Evolutionary conservation across 495 filamentous ascomycete species (phyloP).

Genomic region (Trichodelitschia bisporula): DNA sequence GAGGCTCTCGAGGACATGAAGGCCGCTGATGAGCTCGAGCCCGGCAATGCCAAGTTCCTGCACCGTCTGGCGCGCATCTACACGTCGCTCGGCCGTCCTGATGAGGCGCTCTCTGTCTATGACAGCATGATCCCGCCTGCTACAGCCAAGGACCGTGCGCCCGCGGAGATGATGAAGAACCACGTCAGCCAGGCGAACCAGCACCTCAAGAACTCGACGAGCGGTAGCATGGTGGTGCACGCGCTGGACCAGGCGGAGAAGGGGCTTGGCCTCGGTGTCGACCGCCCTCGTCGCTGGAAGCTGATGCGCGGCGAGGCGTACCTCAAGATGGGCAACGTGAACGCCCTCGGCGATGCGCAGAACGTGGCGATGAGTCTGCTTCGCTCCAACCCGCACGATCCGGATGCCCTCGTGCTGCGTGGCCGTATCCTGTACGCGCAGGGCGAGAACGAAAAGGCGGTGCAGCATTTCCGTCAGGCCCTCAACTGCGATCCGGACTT

Average conservation of each 20-base stretch:
- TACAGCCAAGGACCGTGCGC: conserved; percentile 55
- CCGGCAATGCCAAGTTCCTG: conserved; percentile 61
- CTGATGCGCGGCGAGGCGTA: conserved; percentile 86
- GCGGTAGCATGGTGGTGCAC: conserved; percentile 75
- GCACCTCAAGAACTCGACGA: conserved; percentile 40
- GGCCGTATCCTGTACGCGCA: conserved; percentile 71
- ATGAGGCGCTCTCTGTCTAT: conserved; percentile 66
- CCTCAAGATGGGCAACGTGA: conserved; percentile 67
- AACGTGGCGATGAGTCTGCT: conserved; percentile 74
- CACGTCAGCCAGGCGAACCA: conserved; percentile 65
- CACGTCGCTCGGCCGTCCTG: conserved; percentile 58
- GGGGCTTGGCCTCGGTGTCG: conserved; percentile 43
- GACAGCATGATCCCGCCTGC: conserved; percentile 46
- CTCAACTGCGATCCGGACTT: conserved; percentile 80
- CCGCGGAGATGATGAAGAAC: conserved; percentile 58
- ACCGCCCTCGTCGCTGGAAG: conserved; percentile 74
- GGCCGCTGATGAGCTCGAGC: conserved; percentile 54
- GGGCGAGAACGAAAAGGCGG: conserved; percentile 84
- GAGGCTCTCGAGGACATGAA: conserved; percentile 70
- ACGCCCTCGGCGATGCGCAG: conserved; percentile 74
- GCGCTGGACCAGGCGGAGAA: conserved; percentile 75
- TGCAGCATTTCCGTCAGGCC: conserved; percentile 81
- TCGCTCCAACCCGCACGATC: conserved; percentile 66
- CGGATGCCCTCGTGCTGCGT: conserved; percentile 76
- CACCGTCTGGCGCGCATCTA: conserved; percentile 75